Conservation (phyloP, 2,329 filamentous ascomycete species). For the Salinomyces thailandicus region DNA sequence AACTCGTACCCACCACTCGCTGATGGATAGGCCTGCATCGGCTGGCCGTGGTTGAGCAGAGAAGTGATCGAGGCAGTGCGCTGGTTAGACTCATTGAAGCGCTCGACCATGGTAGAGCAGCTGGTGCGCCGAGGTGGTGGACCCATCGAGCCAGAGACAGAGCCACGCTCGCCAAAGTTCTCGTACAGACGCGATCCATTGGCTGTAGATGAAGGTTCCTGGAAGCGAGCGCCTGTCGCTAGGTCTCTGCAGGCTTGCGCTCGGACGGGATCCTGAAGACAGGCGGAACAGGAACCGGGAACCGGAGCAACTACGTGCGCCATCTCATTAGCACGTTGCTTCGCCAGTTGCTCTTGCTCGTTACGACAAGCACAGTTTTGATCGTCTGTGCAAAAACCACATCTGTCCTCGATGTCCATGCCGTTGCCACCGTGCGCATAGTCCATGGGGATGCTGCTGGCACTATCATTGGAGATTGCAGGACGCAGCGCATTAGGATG, state of each 20-base stretch:
- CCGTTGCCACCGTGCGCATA: conserved; percentile 15
- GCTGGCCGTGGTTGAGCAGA: conserved; percentile 5
- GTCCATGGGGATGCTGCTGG: conserved; percentile 2
- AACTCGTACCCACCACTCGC: conserved; percentile 10
- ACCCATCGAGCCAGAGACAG: not conserved
- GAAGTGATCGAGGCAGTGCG: conserved; percentile 9
- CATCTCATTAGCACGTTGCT: conserved; percentile 7
- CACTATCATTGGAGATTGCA: not conserved
- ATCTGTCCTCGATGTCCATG: conserved; percentile 14
- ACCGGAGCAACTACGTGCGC: conserved; percentile 6
- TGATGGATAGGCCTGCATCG: conserved; percentile 7
- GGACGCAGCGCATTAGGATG: not conserved
- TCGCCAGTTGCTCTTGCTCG: not conserved
- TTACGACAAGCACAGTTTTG: conserved; percentile 16
- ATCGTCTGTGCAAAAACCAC: conserved; percentile 22
- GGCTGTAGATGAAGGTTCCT: not conserved
- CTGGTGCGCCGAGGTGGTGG: conserved; percentile 2
- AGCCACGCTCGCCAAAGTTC: not conserved
- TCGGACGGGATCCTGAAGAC: conserved; percentile 17
- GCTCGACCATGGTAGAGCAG: conserved; percentile 11
- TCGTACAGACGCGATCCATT: not conserved
- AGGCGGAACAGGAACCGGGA: conserved; percentile 22
- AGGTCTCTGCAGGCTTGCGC: conserved; percentile 16
- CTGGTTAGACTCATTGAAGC: conserved; percentile 2
- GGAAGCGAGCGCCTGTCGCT: conserved; percentile 1